A percentile compares a stretch with the other conserved stretches of the same genome.
These are phyloP conservation scores for Phytophthora fragariaefolia DNA, from an alignment of 352 stramenopile species.

Conservation along the genomic window DNA sequence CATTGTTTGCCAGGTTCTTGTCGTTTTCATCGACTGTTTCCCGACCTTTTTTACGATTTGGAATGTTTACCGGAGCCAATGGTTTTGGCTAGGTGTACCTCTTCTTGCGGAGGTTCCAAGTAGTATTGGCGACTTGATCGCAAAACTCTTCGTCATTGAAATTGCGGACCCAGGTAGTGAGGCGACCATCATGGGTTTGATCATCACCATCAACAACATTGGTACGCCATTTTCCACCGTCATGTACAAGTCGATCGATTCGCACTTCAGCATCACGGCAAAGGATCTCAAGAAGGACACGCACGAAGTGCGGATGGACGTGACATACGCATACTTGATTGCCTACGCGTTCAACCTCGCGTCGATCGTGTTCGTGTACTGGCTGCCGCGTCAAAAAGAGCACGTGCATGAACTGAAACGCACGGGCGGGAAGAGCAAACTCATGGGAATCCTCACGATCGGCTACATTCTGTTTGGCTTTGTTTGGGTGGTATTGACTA, in stretches of 20 bases:
- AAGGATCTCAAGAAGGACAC: constrained; percentile 44
- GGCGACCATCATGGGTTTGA: constrained; percentile 50
- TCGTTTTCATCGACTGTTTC: constrained; percentile 47
- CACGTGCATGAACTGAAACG: constrained; percentile 48
- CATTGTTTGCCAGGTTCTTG: constrained; percentile 39
- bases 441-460: constrained; percentile 42
- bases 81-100: constrained; percentile 63
- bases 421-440: constrained; percentile 44
- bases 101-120: constrained; percentile 50
- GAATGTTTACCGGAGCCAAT: constrained; percentile 59
- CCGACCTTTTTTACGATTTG: constrained; percentile 60
- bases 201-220: constrained; percentile 46
- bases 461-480: constrained; percentile 50
- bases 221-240: constrained; percentile 52
- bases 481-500: constrained; percentile 59
- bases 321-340: constrained; percentile 61
- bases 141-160: constrained; percentile 51
- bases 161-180: constrained; percentile 49
- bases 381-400: constrained; percentile 60
- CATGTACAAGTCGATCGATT: constrained; percentile 62
- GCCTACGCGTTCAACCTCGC: constrained; percentile 56
- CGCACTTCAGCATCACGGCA: constrained; percentile 50
- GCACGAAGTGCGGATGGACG: constrained; percentile 49
- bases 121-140: constrained; percentile 38
- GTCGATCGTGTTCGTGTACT: constrained; percentile 52